A percentile compares a stretch with the other conserved stretches of the same genome.
These are phyloP conservation scores for Crithidia thermophila DNA, from an alignment of 208 protist species.

Conservation along the genomic window DNA sequence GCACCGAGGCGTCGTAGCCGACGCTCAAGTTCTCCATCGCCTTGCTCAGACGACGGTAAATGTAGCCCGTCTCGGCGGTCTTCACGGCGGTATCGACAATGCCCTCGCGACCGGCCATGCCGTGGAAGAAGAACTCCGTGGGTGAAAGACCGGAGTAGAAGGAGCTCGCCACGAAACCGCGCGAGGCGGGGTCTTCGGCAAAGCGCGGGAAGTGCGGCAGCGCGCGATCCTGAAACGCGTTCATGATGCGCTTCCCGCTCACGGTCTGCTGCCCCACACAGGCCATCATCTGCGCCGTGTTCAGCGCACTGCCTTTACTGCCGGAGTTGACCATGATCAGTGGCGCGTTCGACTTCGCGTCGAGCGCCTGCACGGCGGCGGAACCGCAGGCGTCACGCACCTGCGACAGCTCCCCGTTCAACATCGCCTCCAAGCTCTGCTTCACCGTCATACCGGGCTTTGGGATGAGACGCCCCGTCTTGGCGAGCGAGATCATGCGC, in stretches of 20 bases:
- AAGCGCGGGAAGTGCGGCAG: conserved; percentile 98
- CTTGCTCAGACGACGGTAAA: conserved; percentile 99
- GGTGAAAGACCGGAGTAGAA: conserved; percentile 99
- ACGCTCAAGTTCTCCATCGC: conserved; percentile 98
- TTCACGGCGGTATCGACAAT: conserved; percentile 99
- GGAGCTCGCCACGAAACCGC: conserved; percentile 99
- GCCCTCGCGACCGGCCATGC: conserved; percentile 98
- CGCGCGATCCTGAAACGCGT: conserved; percentile 98
- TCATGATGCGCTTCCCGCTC: conserved; percentile 96
- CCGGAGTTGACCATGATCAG: conserved; percentile 99
- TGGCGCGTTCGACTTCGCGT: conserved; percentile 94
- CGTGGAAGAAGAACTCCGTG: conserved; percentile 99
- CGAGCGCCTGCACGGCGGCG: conserved; percentile 95
- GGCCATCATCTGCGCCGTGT: conserved; percentile 99
- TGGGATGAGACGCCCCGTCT: conserved; percentile 90
- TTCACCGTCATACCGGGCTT: conserved; percentile 95
- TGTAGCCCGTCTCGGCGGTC: conserved; percentile 99
- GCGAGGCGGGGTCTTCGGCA: conserved; percentile 87
- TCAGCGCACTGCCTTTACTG: conserved; percentile 98
- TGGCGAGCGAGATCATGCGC: conserved; percentile 93
- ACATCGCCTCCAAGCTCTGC: conserved; percentile 94
- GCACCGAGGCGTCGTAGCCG: conserved; percentile 99
- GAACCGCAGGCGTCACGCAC: conserved; percentile 98
- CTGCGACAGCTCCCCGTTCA: conserved; percentile 96
- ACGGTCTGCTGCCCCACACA: conserved; percentile 99